Conservation (phyloP, 2,329 filamentous ascomycete genomes). For the Geosmithia putterillii region DNA sequence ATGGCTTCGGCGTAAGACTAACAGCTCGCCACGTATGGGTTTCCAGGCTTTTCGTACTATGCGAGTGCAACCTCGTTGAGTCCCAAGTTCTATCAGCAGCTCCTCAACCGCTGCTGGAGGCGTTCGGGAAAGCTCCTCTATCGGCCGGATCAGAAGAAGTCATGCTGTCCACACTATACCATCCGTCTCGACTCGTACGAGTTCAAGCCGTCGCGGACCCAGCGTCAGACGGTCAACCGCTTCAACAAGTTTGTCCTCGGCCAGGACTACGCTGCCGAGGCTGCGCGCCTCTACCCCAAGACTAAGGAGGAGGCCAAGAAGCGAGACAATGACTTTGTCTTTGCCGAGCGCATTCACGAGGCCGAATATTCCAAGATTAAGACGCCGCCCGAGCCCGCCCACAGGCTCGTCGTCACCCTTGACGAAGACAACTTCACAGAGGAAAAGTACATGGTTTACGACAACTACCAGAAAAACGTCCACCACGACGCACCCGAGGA, state of each 20-base stretch:
- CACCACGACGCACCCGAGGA: constrained; percentile 53
- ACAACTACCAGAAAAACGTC: constrained; percentile 63
- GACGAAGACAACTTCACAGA: constrained; percentile 60
- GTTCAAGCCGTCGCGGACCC: constrained; percentile 58
- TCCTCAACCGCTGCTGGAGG: constrained; percentile 69
- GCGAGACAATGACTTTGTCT: constrained; percentile 54
- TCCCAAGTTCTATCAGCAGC: constrained; percentile 54
- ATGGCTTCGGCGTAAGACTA: constrained; percentile 11
- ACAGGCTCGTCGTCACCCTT: constrained; percentile 56
- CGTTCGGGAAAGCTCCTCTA: constrained; percentile 62
- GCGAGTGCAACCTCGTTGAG: constrained; percentile 48
- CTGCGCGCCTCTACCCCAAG: constrained; percentile 51
- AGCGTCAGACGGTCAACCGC: constrained; percentile 63
- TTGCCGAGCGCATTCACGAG: constrained; percentile 57
- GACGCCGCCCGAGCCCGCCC: constrained; percentile 49
- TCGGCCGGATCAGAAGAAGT: constrained; percentile 62
- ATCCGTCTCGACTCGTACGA: constrained; percentile 56
- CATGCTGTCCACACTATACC: constrained; percentile 89
- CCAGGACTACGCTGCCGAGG: constrained; percentile 52
- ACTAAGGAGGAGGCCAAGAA: constrained; percentile 53
- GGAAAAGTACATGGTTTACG: constrained; percentile 63
- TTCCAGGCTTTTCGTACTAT: constrained; percentile 61
- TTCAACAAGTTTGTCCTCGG: constrained; percentile 65
- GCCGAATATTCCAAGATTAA: constrained; percentile 44
- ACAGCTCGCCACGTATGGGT: constrained; percentile 6